Conservation (phyloP, 2,329 filamentous ascomycete species). For the Ophiostoma himal-ulmi region DNA sequence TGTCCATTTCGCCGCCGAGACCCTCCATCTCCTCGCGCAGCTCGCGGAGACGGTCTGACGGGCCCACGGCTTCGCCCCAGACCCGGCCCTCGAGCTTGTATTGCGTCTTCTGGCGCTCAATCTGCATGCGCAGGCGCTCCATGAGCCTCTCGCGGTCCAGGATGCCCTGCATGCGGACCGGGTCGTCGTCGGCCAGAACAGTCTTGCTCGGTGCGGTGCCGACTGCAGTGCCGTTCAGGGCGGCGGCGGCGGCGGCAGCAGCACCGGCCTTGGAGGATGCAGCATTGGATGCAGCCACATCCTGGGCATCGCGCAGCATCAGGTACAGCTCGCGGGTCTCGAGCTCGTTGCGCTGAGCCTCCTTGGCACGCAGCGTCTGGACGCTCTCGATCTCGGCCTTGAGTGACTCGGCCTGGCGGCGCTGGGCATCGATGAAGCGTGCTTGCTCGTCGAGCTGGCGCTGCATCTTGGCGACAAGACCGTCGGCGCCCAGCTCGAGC, state of each 20-base stretch:
- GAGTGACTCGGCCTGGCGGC: constrained; percentile 76
- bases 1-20: constrained; percentile 31
- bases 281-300: constrained; percentile 84
- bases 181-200: constrained; percentile 57
- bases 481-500: constrained; percentile 86
- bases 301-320: constrained; percentile 95
- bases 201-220: constrained; percentile 27
- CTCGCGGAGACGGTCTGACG: constrained; percentile 86
- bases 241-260: not conserved
- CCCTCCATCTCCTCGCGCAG: constrained; percentile 91
- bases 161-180: constrained; percentile 80
- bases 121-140: constrained; percentile 88
- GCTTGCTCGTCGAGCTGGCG: constrained; percentile 90
- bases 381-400: constrained; percentile 86
- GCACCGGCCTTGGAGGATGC: constrained; percentile 32
- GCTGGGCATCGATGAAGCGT: constrained; percentile 82
- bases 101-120: constrained; percentile 95
- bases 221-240: constrained; percentile 23
- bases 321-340: constrained; percentile 95
- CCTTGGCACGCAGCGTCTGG: constrained; percentile 78
- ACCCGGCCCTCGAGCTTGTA: constrained; percentile 92
- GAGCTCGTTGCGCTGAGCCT: constrained; percentile 88
- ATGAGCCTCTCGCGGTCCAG: constrained; percentile 88
- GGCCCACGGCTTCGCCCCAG: constrained; percentile 75
- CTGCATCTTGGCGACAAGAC: constrained; percentile 85